A percentile compares a stretch with the other conserved stretches of the same genome.
Evolutionary conservation across 441 rosid genomes (phyloP).

Genomic region (Croton laevigatus): DNA sequence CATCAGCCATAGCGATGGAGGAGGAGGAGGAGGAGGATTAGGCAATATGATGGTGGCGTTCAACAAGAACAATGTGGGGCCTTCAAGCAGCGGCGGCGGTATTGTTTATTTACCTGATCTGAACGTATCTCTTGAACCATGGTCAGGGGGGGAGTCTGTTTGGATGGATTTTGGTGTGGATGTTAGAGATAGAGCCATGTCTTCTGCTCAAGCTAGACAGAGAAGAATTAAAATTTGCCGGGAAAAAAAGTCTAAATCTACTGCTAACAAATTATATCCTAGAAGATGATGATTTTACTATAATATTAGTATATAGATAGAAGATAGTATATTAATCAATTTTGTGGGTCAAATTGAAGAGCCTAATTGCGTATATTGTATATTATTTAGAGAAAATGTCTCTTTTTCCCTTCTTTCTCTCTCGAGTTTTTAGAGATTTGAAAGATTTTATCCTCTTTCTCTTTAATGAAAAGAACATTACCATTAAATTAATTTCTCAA

Average conservation of each 20-base stretch:
- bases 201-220: conserved; percentile 41
- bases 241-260: conserved; percentile 18
- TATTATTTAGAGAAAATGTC: too few relatives aligned
- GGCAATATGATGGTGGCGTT: neutral
- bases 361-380: too few relatives aligned
- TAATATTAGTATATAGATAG: too few relatives aligned
- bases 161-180: conserved; percentile 7
- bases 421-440: too few relatives aligned
- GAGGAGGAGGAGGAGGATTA: conserved; percentile 3
- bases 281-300: conserved; percentile 2
- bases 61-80: neutral
- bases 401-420: too few relatives aligned
- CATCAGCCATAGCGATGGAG: too few relatives aligned
- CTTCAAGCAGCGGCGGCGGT: neutral
- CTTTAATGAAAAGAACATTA: too few relatives aligned
- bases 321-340: neutral
- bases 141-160: neutral
- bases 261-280: conserved; percentile 10
- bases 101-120: conserved; percentile 24
- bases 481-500: too few relatives aligned
- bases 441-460: too few relatives aligned
- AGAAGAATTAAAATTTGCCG: conserved; percentile 31
- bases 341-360: neutral
- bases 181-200: conserved; percentile 7
- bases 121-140: conserved; percentile 10